Evolutionary conservation across 345 rosid genomes (phyloP), one percentile per base, ranked within the genome.

Genomic region (Syzygium jambos): DNA sequence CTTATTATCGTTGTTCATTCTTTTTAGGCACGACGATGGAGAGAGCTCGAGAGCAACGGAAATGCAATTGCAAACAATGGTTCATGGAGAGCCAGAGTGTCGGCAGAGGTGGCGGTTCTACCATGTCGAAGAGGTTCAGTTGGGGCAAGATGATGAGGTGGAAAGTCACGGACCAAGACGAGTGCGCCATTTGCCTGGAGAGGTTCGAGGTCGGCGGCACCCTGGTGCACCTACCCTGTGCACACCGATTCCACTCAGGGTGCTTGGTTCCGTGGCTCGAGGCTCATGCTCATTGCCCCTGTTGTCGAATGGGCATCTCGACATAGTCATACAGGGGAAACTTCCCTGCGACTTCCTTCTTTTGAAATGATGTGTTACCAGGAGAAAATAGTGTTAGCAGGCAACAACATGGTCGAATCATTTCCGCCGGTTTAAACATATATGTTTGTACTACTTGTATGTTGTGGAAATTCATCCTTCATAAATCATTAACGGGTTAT

Each of bases 251-350:
- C 91, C 99, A 95, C 84, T 87, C 91, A 2, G 88, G 82, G 65
- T 95, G 99, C 49, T 84, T 95, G 92, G 83, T 93, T 49, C 98
- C 98, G 52, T 96, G 99, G 98, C 92, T 95, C 9, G 93, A 91
- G 38, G 92, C 56, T 78, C 91, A 89, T 87, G 86, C 94, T 14
- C 95, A 91, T 34, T 95, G 99, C 88, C 98, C 98, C 34, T 97
- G 94, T 87, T 94, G 98, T 87, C 89, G 98, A 90, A 87, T 51
- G 46, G 85, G 68, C 29, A n/a, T 55, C 65, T 85, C 63, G 22
- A 14, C 14, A 12, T 51, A 30, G 23, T 84, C 19, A 85, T 25
- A 9, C 49, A 34, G 43, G 11, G 43, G 6, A 19, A 73, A 38
- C 46, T 53, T 25, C 34, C 85, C 43, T 27, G 38, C 34, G 4